Base-by-base conservation (phyloP, 768 basidiomycete genomes). In the Hericium erinaceus region DNA sequence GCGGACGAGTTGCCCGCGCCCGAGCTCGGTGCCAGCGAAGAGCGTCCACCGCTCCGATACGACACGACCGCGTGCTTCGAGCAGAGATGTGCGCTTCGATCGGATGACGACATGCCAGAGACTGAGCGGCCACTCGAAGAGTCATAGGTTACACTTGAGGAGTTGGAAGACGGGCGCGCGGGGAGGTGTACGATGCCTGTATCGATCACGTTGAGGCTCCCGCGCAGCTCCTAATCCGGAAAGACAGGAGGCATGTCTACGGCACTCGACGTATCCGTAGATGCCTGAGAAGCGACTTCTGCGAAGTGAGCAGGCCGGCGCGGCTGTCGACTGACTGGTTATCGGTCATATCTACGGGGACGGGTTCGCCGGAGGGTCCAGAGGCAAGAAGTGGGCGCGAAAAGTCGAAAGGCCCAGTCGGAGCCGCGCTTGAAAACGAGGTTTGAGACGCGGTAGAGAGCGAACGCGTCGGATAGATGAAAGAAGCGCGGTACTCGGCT, bases 381-480 rank as follows among this genome's bases (percentile, higher is more conserved):
- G 49, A 13, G 15, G 41, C n/a, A 20, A 44, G 13, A 39, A 51
- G 22, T 12, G 57, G 20, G 24, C 50, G 28, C 40, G 50, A 33
- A 3, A 41, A 33, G 39, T 41, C 33, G 8, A 13, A 8, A 38
- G 16, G 37, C 7, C 16, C 16, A 10, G 26, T n/a, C 13, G 11
- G 38, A n/a, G 51, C 11, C 46, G 28, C 51, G 39, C 2, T 38
- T 18, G 37, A 49, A 48, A 18, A 58, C 67, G 22, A 67, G 64
- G 41, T 60, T 64, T 33, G 28, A 9, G 28, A 33, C 7, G 8
- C 11, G 73, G 62, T 13, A 74, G 65, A 10, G 71, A 69, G 46
- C 68, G 69, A 39, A 73, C 68, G 4, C 33, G 33, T 33, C 9
- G 72, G 73, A 59, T 72, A 73, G 10, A 73, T 64, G 59, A 68